Evolutionary conservation across 2,329 filamentous ascomycete species (phyloP).

Genomic region (Fusarium sp.): DNA sequence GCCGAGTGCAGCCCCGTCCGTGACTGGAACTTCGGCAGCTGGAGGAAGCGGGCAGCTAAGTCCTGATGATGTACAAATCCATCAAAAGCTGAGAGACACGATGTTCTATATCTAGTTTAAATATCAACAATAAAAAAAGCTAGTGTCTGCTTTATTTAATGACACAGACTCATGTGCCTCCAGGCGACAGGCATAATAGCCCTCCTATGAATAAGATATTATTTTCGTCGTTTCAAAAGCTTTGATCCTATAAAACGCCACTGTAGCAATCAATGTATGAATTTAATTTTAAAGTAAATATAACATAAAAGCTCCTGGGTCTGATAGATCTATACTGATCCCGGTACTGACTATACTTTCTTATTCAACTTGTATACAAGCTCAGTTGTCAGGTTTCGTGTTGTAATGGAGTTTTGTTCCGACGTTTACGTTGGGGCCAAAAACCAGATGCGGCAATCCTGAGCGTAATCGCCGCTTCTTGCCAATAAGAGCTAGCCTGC

Average conservation of each 20-base stretch:
- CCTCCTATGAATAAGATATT: accelerated
- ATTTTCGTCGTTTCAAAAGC: accelerated
- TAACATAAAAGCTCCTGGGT: accelerated
- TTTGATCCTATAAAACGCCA: accelerated
- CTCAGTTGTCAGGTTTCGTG: not conserved
- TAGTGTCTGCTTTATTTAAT: not conserved
- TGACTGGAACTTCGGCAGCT: not conserved
- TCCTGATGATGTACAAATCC: not conserved
- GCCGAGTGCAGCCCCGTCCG: not conserved
- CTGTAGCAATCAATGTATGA: accelerated
- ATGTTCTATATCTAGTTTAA: not conserved
- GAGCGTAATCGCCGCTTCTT: accelerated
- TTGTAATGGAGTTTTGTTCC: too few relatives aligned
- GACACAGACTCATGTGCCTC: not conserved
- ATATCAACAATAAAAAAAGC: not conserved
- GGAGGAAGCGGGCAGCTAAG: not conserved
- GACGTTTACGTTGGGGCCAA: accelerated
- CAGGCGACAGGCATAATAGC: accelerated
- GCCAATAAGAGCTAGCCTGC: not conserved
- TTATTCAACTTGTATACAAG: not conserved
- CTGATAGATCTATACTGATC: accelerated
- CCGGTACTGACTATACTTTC: accelerated
- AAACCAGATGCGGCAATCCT: accelerated
- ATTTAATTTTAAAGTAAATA: too few relatives aligned
- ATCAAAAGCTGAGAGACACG: not conserved